Evolutionary conservation across 768 basidiomycete species (phyloP), one percentile per base, ranked within the genome.

Genomic region (Boletus rex-veris): DNA sequence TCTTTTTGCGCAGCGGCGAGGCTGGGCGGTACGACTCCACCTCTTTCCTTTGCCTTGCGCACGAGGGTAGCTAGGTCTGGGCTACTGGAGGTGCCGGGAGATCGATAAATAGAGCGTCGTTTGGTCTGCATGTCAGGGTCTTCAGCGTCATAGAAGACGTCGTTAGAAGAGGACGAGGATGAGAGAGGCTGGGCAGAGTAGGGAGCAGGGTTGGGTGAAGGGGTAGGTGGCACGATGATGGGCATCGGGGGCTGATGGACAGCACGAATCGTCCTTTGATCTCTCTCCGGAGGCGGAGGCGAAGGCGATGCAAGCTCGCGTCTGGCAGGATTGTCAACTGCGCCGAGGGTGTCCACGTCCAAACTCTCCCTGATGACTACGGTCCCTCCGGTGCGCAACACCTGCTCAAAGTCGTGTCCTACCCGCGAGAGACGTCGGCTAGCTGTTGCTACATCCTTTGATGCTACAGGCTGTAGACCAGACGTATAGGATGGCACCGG

Each of bases 1-100:
- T 76, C 64, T 42, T 65, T 65, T 50, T 65, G 64, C 0, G 59
- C 45, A 19, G 64, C 53, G 12, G 38, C 72, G 67, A 70, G 63
- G 67, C 55, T 54, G 60, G 67, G 35, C 14, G 69, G 65, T 21
- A 79, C 64, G 38, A 75, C 72, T 0, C 75, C 79, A 18, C 82
- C 82, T 46, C 80, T 75, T 63, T 87, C 88, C 71, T 86, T 91
- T 15, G 90, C 87, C 72, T 93, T 94, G 57, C 86, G 80, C 49
- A 94, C 70, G 49, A 97, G 77, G 10, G 91, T 93, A 5, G 91
- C 91, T 19, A 97, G 77, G 71, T 98, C 94, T 26, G 94, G 95
- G 65, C 88, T 92, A 62, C 89, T 91, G 33, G 92, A 88, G 8
- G 92, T 95, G 40, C 92, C 94, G 11, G 89, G 80, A 18, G 90